phyloP scores from a whole-genome alignment of 176 grass and related monocot genomes.

The Miscanthus lutarioriparius region DNA sequence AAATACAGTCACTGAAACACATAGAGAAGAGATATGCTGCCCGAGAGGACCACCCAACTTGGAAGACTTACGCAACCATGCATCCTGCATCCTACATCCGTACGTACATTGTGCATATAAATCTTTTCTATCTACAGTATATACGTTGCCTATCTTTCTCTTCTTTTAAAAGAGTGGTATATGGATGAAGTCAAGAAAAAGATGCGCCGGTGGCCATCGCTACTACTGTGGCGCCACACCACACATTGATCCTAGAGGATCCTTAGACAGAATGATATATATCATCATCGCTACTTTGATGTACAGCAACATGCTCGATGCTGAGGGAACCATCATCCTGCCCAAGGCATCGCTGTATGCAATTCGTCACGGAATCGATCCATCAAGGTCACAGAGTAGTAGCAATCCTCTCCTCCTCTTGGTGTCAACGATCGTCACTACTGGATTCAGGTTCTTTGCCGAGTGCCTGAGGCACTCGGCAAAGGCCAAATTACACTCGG shows the following conservation, averaged over 20 bases:
- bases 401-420: constrained; percentile 1
- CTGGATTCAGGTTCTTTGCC: too few relatives aligned
- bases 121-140: not conserved
- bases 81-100: not conserved
- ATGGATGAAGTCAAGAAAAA: constrained; percentile 17
- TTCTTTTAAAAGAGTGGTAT: constrained; percentile 19
- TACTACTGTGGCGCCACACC: constrained; percentile 35
- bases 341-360: not conserved
- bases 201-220: not conserved
- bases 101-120: constrained; percentile 4
- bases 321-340: constrained; percentile 34
- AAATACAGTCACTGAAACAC: not conserved
- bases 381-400: constrained; percentile 8
- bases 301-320: constrained; percentile 32
- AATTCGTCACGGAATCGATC: constrained; percentile 35
- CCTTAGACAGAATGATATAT: constrained; percentile 10
- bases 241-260: constrained; percentile 13
- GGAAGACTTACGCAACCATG: constrained; percentile 34
- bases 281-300: constrained; percentile 23
- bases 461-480: too few relatives aligned
- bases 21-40: not conserved
- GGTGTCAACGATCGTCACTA: constrained; percentile 21
- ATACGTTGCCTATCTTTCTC: not conserved
- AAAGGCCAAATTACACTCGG: too few relatives aligned
- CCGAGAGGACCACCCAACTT: constrained; percentile 54